Conservation (phyloP, 2,329 filamentous ascomycete genomes). For the Fusarium sp. region DNA sequence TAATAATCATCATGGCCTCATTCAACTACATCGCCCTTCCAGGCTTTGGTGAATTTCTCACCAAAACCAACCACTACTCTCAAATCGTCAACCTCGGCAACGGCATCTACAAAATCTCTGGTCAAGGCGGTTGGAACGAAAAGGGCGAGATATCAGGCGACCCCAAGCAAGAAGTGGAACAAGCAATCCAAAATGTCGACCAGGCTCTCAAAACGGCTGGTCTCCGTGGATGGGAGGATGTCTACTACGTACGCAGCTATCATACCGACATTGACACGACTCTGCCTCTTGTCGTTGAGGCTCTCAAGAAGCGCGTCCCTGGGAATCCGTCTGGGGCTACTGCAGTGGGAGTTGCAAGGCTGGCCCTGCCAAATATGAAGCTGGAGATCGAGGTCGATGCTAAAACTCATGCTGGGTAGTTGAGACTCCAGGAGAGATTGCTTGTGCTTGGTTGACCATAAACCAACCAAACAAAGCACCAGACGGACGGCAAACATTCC, state of each 20-base stretch:
- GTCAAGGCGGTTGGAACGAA: conserved; percentile 45
- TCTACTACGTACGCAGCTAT: conserved; percentile 47
- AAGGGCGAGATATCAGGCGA: conserved; percentile 37
- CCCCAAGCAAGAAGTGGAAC: conserved; percentile 25
- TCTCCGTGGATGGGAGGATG: conserved; percentile 49
- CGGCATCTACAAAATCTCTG: conserved; percentile 44
- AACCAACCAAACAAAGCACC: conserved; percentile 18
- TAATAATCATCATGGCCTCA: conserved; percentile 11
- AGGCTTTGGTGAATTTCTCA: conserved; percentile 8
- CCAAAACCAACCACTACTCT: conserved; percentile 43
- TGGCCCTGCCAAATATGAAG: conserved; percentile 40
- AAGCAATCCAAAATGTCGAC: conserved; percentile 46
- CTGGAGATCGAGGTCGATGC: conserved; percentile 47
- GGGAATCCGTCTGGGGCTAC: conserved; percentile 28
- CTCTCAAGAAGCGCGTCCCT: conserved; percentile 30
- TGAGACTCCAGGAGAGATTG: too few species aligned
- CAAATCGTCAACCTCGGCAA: conserved; percentile 45
- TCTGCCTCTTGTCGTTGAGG: conserved; percentile 17
- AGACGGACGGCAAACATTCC: neutral
- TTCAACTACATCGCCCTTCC: conserved; percentile 26
- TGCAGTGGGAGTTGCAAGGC: conserved; percentile 22
- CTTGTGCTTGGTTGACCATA: too few species aligned
- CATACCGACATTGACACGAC: conserved; percentile 43
- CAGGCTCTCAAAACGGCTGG: conserved; percentile 43
- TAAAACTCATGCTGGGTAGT: conserved; percentile 5